Base-by-base conservation (phyloP, 2,329 filamentous ascomycete genomes). In the Emericellopsis atlantica region DNA sequence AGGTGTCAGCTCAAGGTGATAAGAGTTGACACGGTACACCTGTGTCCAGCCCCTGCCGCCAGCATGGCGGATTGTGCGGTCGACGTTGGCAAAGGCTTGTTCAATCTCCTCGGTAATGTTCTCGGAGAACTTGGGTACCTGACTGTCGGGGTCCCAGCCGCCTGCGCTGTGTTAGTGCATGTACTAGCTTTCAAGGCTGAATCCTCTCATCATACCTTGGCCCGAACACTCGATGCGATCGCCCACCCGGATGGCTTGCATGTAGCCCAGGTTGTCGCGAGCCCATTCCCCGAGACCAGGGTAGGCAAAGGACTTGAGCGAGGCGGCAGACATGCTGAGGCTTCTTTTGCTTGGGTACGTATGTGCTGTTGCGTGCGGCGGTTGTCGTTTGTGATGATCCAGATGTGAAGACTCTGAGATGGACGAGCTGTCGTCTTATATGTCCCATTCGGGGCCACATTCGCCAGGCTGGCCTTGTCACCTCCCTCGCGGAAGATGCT, bases 41-140 rank as follows among this genome's bases (percentile, higher is more conserved):
- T 78, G 70, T n/a, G 52, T 51, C 69, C 69, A 75, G 3, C 72
- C 73, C 43, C 70, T 66, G 1, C 70, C 72, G 1, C 76, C 76
- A 0, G 72, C 73, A 14, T 66, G 49, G 34, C 61, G 65, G 5
- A 80, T 54, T 23, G 53, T 58, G 5, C 61, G 50, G 1, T 81
- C 72, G 9, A 78, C 68, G 42, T 79, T 81, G 4, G 51, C 54
- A 48, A 80, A 80, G 0, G 74, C 70, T 40, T 66, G 61, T 39
- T 69, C 67, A 37, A 74, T 67, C 40, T 74, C 59, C 0, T 54
- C 59, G 37, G 63, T 60, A 33, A 69, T 55, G 10, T 68, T 61
- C 3, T 47, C 49, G 41, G 47, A 37, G 42, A 66, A 42, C 21
- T 44, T 60, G 50, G 50, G 39, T 9, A 44, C 46, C 7, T 48